Evolutionary conservation across 148 eudicot genomes (phyloP), one percentile per base, ranked within the genome.

Genomic region (Beta vulgaris): DNA sequence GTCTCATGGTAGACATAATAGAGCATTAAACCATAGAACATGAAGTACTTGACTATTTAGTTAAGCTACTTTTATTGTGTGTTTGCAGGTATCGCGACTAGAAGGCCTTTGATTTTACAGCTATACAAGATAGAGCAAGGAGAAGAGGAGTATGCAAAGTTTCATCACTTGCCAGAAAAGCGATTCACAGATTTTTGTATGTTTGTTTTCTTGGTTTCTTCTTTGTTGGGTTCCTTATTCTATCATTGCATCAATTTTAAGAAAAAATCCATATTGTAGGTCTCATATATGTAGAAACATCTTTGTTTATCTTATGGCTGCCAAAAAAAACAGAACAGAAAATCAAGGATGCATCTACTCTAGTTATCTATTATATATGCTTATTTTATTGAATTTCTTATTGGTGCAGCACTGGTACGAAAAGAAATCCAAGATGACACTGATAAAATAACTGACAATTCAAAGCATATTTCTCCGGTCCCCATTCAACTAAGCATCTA

Each of bases 51-150:
- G n/a, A n/a, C n/a, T n/a, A n/a, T n/a, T n/a, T n/a, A n/a, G 42
- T 39, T 6, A 39, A 39, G 42, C 9, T 39, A 39, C 8, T 39
- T 39, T 39, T 39, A 6, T 26, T 31, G 55, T 61, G 44, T 70
- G 13, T 26, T 37, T 53, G 40, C 85, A 90, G 91, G 95, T 36
- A 90, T 90, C 74, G 90, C 88, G 57, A 90, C 91, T 12, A 85
- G 91, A 73, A 84, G 95, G 82, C 95, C 95, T 60, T 79, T 90
- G 79, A 84, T 88, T 28, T 80, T 90, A 81, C 89, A 90, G 69
- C 77, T 90, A 25, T 61, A 85, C 80, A 84, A 90, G 79, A 87
- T 62, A 64, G 84, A 88, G 35, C 77, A 70, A 44, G 90, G 86
- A 71, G 71, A 78, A 72, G 81, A 84, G 60, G 96, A 88, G 70